Evolutionary conservation across 352 stramenopile genomes (phyloP).

Genomic region (Globisporangium emineosum): DNA sequence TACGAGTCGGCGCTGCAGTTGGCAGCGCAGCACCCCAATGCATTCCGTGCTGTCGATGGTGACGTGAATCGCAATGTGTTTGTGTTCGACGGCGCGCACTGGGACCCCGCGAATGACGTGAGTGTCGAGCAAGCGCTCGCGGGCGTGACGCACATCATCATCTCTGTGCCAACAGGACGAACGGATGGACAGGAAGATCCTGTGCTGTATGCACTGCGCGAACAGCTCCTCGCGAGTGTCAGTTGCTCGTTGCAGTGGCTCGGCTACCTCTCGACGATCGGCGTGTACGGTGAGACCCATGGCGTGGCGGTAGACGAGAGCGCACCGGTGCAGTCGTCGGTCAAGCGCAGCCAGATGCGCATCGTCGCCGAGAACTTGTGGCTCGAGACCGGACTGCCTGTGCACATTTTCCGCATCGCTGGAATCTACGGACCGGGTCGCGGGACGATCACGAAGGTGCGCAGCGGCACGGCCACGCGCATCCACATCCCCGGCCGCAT

Average conservation of each 20-base stretch:
- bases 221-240: conserved; percentile 36
- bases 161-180: conserved; percentile 57
- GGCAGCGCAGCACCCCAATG: conserved; percentile 23
- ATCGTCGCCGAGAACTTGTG: conserved; percentile 77
- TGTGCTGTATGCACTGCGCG: conserved; percentile 53
- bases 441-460: conserved; percentile 79
- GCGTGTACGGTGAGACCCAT: conserved; percentile 91
- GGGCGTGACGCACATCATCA: conserved; percentile 71
- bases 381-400: conserved; percentile 60
- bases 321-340: conserved; percentile 59
- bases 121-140: conserved; percentile 48
- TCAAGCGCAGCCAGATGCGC: conserved; percentile 69
- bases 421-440: conserved; percentile 90
- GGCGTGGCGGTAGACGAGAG: conserved; percentile 82
- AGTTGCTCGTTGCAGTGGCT: conserved; percentile 72
- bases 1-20: conserved; percentile 44
- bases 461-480: conserved; percentile 51
- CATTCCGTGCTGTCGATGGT: conserved; percentile 34
- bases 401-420: conserved; percentile 88
- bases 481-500: conserved; percentile 73
- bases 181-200: conserved; percentile 56
- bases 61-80: conserved; percentile 53
- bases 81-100: conserved; percentile 72
- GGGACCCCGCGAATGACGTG: conserved; percentile 33
- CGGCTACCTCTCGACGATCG: conserved; percentile 90